Percentiles rank a stretch among this genome's conserved stretches.
Evolutionary conservation across 371 early-diverging fungal species (phyloP).

Genomic region (Syncephalastrum racemosum): DNA sequence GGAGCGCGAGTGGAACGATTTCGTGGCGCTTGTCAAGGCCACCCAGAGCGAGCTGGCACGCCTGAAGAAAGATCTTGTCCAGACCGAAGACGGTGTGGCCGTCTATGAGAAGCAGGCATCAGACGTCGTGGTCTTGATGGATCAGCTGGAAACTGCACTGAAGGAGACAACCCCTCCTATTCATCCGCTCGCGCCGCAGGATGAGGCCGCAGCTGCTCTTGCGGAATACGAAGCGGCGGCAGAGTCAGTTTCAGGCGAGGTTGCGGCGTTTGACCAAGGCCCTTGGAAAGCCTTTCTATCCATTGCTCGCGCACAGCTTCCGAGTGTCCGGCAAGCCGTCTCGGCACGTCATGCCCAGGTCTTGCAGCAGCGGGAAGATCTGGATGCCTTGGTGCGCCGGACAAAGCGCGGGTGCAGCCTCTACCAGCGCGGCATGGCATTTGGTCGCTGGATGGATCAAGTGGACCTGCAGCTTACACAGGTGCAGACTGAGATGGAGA

Average conservation of each 20-base stretch:
- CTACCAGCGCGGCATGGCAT: slow-evolving; percentile 35
- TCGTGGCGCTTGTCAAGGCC: slow-evolving; percentile 26
- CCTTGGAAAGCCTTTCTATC: slow-evolving; percentile 28
- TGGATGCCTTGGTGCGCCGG: slow-evolving; percentile 10
- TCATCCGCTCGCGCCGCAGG: slow-evolving; percentile 18
- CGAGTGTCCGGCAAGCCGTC: slow-evolving; percentile 13
- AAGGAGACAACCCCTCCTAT: not conserved
- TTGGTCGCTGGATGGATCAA: slow-evolving; percentile 25
- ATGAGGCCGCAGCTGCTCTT: slow-evolving; percentile 16
- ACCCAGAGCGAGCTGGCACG: slow-evolving; percentile 39
- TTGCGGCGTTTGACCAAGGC: slow-evolving; percentile 21
- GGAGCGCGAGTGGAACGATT: slow-evolving; percentile 39
- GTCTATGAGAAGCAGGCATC: slow-evolving; percentile 23
- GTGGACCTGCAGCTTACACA: slow-evolving; percentile 39
- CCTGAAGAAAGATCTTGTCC: slow-evolving; percentile 29
- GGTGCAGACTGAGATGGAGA: slow-evolving; percentile 41
- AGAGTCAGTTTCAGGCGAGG: not conserved
- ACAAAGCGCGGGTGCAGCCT: slow-evolving; percentile 19
- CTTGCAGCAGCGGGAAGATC: slow-evolving; percentile 11
- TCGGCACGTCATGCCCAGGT: slow-evolving; percentile 6
- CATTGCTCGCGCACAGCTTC: slow-evolving; percentile 11
- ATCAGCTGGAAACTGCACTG: slow-evolving; percentile 1
- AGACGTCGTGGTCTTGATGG: slow-evolving; percentile 9
- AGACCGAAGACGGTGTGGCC: slow-evolving; percentile 30
- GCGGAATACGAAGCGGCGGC: slow-evolving; percentile 7